Conservation (phyloP, 257 asterid species). For the Nicotiana tomentosiformis region DNA sequence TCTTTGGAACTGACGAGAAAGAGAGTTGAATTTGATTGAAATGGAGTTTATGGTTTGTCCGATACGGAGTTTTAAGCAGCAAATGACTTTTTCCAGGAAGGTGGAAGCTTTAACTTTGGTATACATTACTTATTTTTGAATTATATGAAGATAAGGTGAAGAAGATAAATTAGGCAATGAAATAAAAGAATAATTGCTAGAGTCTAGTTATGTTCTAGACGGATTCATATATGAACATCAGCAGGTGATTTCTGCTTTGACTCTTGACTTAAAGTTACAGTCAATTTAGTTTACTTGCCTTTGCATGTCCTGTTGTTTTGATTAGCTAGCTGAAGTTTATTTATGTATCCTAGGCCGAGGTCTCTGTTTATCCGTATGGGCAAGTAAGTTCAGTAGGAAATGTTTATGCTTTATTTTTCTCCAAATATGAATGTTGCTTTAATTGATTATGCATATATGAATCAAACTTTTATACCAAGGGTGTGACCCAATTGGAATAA, state of each 20-base stretch:
- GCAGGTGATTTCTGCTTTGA: neutral
- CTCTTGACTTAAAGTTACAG: neutral
- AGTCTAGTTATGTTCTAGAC: neutral
- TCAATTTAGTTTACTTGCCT: neutral
- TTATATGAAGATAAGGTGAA: neutral
- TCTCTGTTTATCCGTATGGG: neutral
- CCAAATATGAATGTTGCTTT: neutral
- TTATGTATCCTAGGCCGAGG: neutral
- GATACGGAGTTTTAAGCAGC: neutral
- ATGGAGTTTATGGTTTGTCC: neutral
- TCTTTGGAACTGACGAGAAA: constrained; percentile 54
- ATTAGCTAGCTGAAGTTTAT: neutral
- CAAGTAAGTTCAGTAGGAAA: neutral
- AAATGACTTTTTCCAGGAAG: neutral
- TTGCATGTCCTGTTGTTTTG: neutral
- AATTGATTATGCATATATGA: neutral
- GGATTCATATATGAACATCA: neutral
- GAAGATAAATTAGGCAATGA: constrained; percentile 3
- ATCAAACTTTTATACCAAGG: neutral
- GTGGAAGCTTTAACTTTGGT: neutral
- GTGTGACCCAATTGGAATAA: no score
- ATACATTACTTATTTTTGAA: neutral
- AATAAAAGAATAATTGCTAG: neutral
- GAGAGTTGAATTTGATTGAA: constrained; percentile 21
- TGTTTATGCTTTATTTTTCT: neutral